A percentile compares a stretch with the other conserved stretches of the same genome.
phyloP scores from a whole-genome alignment of 208 protist genomes.

The Novymonas esmeraldas region DNA sequence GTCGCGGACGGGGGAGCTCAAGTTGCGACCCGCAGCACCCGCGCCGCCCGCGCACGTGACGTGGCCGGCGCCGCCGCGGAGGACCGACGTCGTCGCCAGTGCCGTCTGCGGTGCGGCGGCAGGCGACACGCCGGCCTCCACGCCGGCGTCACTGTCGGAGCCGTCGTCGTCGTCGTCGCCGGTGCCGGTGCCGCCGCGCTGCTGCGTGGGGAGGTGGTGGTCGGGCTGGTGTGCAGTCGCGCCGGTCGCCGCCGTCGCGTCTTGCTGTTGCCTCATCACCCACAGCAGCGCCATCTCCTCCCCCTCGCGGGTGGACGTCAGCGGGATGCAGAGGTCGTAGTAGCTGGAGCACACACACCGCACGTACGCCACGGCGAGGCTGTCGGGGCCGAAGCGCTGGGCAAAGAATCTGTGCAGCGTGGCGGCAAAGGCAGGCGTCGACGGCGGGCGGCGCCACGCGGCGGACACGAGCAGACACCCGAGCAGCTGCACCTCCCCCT shows the following conservation, averaged over 20 bases:
- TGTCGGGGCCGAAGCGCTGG: conserved; percentile 61
- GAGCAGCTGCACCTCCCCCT: conserved; percentile 79
- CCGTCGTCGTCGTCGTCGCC: neutral
- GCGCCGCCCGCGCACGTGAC: conserved; percentile 4
- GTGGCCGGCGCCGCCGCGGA: neutral
- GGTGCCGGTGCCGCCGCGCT: conserved; percentile 8
- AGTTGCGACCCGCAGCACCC: conserved; percentile 17
- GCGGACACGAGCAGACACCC: conserved; percentile 69
- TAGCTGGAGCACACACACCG: conserved; percentile 42
- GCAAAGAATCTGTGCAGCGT: conserved; percentile 54
- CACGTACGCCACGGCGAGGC: conserved; percentile 47
- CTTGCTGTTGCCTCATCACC: conserved; percentile 15
- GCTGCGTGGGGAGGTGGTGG: conserved; percentile 6
- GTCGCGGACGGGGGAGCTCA: neutral
- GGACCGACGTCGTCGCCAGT: neutral
- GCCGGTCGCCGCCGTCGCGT: too few relatives aligned
- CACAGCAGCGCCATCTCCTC: conserved; percentile 11
- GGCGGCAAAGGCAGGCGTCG: conserved; percentile 11
- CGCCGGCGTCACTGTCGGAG: conserved; percentile 1
- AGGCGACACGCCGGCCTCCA: neutral
- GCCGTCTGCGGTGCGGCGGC: neutral
- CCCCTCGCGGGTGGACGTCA: conserved; percentile 8
- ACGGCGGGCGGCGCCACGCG: conserved; percentile 36
- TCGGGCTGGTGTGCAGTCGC: too few relatives aligned
- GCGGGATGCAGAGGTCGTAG: conserved; percentile 39